phyloP scores from a whole-genome alignment of 2,329 filamentous ascomycete genomes.

The Talaromyces sp. region DNA sequence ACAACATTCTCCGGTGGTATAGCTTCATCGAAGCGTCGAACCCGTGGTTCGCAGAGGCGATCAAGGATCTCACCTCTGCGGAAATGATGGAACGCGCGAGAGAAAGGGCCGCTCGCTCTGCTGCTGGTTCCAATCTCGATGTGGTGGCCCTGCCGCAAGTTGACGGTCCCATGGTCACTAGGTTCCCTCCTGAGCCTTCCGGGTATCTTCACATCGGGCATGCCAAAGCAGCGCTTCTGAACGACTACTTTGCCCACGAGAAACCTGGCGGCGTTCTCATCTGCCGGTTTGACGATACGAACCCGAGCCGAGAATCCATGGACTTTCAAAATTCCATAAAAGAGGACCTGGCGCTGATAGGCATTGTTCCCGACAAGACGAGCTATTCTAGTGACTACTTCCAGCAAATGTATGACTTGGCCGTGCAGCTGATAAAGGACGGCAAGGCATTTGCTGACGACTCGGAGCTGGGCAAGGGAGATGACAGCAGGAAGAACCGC shows the following conservation, averaged over 20 bases:
- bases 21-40: conserved; percentile 74
- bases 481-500: not conserved
- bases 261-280: conserved; percentile 86
- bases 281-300: conserved; percentile 94
- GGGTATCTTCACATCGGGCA: conserved; percentile 94
- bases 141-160: conserved; percentile 73
- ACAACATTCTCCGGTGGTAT: conserved; percentile 82
- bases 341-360: conserved; percentile 55
- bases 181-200: conserved; percentile 94
- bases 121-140: not conserved
- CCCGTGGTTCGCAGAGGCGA: conserved; percentile 65
- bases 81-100: not conserved
- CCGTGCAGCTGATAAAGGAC: conserved; percentile 74
- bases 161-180: conserved; percentile 81
- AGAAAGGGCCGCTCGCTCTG: not conserved
- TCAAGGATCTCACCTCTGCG: not conserved
- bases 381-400: conserved; percentile 98
- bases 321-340: not conserved
- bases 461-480: conserved; percentile 81
- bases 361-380: conserved; percentile 78
- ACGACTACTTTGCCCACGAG: conserved; percentile 93
- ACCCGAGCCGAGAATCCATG: conserved; percentile 94
- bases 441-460: conserved; percentile 92
- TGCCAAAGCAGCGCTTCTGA: conserved; percentile 85
- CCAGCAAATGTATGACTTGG: conserved; percentile 80